Evolutionary conservation across 192 early-diverging fungal species (phyloP).

Genomic region (Backusella tarrabulga): DNA sequence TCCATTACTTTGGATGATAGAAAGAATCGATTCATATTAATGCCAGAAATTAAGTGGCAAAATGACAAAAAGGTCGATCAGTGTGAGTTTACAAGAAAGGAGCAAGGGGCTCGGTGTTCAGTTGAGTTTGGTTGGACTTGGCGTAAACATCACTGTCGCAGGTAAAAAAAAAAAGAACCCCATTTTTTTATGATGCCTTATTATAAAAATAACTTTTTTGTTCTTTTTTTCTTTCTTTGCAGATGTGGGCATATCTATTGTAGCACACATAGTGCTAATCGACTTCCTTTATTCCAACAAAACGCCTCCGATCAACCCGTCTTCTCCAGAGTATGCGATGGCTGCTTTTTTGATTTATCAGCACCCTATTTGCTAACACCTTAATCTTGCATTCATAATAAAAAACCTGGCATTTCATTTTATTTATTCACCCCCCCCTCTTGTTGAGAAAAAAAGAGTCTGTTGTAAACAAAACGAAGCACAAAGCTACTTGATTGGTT

Average conservation of each 20-base stretch:
- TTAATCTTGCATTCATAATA: neutral
- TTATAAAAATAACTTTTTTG: conserved; percentile 2
- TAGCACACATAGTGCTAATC: conserved; percentile 22
- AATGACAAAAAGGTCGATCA: conserved; percentile 15
- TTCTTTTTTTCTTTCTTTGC: neutral
- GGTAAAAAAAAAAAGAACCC: conserved; percentile 2
- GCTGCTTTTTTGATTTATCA: conserved; percentile 16
- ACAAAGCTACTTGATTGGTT: conserved; percentile 2
- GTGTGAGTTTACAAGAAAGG: conserved; percentile 19
- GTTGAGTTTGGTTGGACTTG: conserved; percentile 24
- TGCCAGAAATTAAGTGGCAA: conserved; percentile 12
- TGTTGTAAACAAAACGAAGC: neutral
- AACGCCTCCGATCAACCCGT: neutral
- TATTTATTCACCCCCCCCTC: neutral
- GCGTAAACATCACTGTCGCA: conserved; percentile 29
- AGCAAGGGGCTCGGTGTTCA: neutral
- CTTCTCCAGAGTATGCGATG: conserved; percentile 26
- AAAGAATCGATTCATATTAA: conserved; percentile 10
- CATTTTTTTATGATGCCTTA: neutral
- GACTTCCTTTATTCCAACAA: conserved; percentile 15
- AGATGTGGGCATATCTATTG: conserved; percentile 30
- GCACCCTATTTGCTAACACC: neutral
- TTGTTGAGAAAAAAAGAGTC: neutral
- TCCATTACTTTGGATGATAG: neutral
- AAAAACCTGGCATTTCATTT: conserved; percentile 2